phyloP scores from a whole-genome alignment of 1,139 yeast genomes.

The Yamadazyma mexicana region DNA sequence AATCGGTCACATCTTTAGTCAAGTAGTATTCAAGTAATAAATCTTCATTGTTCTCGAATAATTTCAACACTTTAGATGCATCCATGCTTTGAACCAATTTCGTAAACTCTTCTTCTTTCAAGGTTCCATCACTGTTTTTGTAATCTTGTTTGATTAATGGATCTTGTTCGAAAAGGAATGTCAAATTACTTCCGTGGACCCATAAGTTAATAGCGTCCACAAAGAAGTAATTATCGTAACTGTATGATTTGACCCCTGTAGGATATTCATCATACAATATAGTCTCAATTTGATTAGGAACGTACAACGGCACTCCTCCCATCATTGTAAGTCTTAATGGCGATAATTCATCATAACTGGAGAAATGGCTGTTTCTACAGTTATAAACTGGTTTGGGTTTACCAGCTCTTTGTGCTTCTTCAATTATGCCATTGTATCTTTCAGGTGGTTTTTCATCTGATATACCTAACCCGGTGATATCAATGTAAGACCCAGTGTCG shows the following conservation, averaged over 20 bases:
- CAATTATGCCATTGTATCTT: conserved; percentile 22
- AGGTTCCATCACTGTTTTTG: conserved; percentile 9
- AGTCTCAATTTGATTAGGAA: conserved; percentile 31
- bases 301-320: conserved; percentile 36
- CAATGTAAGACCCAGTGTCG: conserved; percentile 74
- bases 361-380: conserved; percentile 48
- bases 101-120: conserved; percentile 13
- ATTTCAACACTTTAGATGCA: conserved; percentile 29
- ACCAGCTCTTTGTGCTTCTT: conserved; percentile 11
- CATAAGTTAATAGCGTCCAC: conserved; percentile 34
- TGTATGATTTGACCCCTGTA: conserved; percentile 23
- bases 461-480: conserved; percentile 56
- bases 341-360: conserved; percentile 26
- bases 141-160: conserved; percentile 18
- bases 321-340: conserved; percentile 31
- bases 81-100: conserved; percentile 20
- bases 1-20: conserved; percentile 27
- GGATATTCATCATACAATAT: conserved; percentile 32
- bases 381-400: conserved; percentile 32
- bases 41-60: conserved; percentile 21
- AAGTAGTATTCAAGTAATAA: conserved; percentile 29
- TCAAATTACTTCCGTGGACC: conserved; percentile 23
- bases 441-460: conserved; percentile 35
- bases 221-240: conserved; percentile 26
- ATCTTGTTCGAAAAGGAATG: conserved; percentile 19